These are phyloP conservation scores for Colletotrichum siamense DNA, from an alignment of 2,329 filamentous ascomycete species.

Conservation along the genomic window DNA sequence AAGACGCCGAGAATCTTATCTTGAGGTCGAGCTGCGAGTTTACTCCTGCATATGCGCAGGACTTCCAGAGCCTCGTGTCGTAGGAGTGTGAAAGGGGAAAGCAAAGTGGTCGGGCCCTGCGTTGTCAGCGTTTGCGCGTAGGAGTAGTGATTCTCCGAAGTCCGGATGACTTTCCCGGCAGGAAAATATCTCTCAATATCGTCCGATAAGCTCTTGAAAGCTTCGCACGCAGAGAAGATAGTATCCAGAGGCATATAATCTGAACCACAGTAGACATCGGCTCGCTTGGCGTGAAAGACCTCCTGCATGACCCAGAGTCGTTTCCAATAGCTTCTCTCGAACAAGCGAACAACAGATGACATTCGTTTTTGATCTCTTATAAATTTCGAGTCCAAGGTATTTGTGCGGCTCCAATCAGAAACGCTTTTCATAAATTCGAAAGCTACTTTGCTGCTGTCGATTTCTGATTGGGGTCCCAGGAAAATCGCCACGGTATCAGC, in stretches of 20 bases:
- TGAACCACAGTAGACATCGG: background rate
- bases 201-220: fast-evolving
- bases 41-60: background rate
- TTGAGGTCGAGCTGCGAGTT: background rate
- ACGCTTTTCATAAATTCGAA: no score
- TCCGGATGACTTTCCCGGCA: background rate
- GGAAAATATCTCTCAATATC: background rate
- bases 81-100: no score
- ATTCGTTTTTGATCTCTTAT: no score
- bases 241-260: fast-evolving
- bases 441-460: no score
- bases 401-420: no score
- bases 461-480: background rate
- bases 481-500: background rate
- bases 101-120: background rate
- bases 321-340: background rate
- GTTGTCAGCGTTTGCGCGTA: background rate
- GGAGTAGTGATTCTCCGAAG: background rate
- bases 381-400: no score
- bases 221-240: fast-evolving
- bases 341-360: background rate
- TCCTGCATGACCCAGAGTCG: background rate
- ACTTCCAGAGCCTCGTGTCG: no score
- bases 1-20: background rate
- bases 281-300: background rate